Percentiles rank a stretch among this genome's conserved stretches.
phyloP scores from a whole-genome alignment of 257 asterid species.

The Asclepias syriaca region DNA sequence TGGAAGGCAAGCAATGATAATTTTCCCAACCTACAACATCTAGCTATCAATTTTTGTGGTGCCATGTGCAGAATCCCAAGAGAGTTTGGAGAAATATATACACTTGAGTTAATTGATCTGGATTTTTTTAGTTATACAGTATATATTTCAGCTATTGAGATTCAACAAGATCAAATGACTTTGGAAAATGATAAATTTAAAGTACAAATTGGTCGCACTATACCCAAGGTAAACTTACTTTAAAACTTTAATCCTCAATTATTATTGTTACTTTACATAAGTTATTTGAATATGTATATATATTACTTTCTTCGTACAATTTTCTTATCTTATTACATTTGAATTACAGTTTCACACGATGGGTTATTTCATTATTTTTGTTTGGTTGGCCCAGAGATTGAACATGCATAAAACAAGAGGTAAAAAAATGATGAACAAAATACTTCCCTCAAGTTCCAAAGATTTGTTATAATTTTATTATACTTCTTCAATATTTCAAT shows the following conservation, averaged over 20 bases:
- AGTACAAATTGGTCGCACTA: neutral
- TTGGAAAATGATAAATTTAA: neutral
- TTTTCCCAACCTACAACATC: neutral
- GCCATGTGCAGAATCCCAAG: neutral
- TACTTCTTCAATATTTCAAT: too few relatives aligned
- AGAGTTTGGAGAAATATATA: neutral
- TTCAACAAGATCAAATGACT: neutral
- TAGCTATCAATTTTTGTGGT: neutral
- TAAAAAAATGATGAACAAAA: too few relatives aligned
- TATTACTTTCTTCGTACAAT: too few relatives aligned
- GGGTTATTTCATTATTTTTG: neutral
- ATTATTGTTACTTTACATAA: too few relatives aligned
- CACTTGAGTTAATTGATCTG: neutral
- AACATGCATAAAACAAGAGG: too few relatives aligned
- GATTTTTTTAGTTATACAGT: neutral
- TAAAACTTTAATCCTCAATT: too few relatives aligned
- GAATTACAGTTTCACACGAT: neutral
- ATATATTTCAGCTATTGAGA: neutral
- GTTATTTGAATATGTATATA: too few relatives aligned
- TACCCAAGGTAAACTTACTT: neutral
- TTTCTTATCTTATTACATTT: too few relatives aligned
- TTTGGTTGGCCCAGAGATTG: neutral
- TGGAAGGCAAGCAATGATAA: neutral
- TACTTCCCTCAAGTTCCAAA: too few relatives aligned
- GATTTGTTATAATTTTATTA: too few relatives aligned